A percentile compares a stretch with the other conserved stretches of the same genome.
Evolutionary conservation across 306 rosid species (phyloP).

Genomic region (Albizia julibrissin): DNA sequence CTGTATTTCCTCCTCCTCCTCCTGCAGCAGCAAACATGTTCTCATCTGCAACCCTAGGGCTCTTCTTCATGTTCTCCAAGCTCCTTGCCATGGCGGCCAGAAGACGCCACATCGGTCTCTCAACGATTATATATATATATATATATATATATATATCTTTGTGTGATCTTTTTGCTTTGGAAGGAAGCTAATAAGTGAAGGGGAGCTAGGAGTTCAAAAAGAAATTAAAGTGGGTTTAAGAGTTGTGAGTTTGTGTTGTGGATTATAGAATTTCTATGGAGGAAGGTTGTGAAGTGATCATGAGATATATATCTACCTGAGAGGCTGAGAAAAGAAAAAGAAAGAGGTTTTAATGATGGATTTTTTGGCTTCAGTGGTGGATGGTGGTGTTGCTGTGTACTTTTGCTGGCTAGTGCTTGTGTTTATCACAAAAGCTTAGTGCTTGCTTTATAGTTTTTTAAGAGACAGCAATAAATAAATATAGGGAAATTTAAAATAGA

Average conservation of each 20-base stretch:
- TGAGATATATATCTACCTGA: neutral
- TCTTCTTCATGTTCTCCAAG: conserved; percentile 55
- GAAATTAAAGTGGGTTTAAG: neutral
- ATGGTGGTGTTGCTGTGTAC: conserved; percentile 47
- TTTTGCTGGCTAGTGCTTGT: conserved; percentile 50
- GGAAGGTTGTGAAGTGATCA: neutral
- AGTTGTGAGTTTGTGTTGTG: neutral
- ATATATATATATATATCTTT: neutral
- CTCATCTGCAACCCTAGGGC: conserved; percentile 83
- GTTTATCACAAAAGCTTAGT: conserved; percentile 60
- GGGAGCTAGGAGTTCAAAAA: neutral
- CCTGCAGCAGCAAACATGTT: conserved; percentile 61
- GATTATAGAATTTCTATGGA: neutral
- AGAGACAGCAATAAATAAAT: neutral
- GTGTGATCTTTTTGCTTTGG: neutral
- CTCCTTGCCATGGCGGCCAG: conserved; percentile 44
- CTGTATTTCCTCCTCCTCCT: conserved; percentile 45
- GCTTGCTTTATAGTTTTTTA: conserved; percentile 5
- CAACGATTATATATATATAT: neutral
- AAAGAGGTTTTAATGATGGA: conserved; percentile 51
- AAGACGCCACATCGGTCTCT: conserved; percentile 35
- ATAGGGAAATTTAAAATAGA: neutral
- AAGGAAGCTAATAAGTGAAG: neutral
- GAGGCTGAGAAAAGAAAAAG: neutral
- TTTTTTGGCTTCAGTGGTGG: conserved; percentile 10